Evolutionary conservation across 2,329 filamentous ascomycete genomes (phyloP), one percentile per base, ranked within the genome.

Genomic region (Arachnopeziza araneosa): DNA sequence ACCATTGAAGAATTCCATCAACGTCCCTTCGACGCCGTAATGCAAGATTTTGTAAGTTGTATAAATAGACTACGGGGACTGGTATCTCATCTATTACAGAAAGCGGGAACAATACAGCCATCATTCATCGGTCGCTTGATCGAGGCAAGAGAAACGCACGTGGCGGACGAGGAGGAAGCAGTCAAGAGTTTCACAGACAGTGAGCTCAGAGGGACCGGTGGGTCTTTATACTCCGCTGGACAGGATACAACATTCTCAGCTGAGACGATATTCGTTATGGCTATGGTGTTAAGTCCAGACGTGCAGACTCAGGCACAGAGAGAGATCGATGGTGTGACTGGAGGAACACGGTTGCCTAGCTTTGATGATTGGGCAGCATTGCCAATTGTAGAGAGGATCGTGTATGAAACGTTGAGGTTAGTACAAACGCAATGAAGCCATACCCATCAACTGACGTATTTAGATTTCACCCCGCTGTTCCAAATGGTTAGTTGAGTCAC

Each of bases 321-420:
- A 22, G 74, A 78, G 54, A 67, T 83, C n/a, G 79, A 83, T 60
- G 66, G 68, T 4, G 76, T 82, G 1, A 73, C 81, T n/a, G 79
- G 79, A 2, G 67, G 66, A 2, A 67, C 71, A 49, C 70, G 80
- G 8, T 69, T 83, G 1, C 80, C 81, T 1, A 73, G 67, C 0
- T 76, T 78, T 57, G 71, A 75, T 1, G 81, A 84, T 62, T 70
- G 75, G 12, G 68, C 71, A 0, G 65, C 68, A 0, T 69, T 84
- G 26, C 71, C 66, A 4, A 79, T 78, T 59, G 70, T 82, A 36
- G 73, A 78, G 56, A 70, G 71, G 51, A 70, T 80, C n/a, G 68
- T 81, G 17, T 72, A 79, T 55, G 80, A 82, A 63, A 74, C 75
- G 14, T 71, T 76, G 50, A 74, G 79, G 21, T 79, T 74, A 74